Evolutionary conservation across 805 yeast species (phyloP), one percentile per base, ranked within the genome.

Genomic region (Kodamaea leandrae): DNA sequence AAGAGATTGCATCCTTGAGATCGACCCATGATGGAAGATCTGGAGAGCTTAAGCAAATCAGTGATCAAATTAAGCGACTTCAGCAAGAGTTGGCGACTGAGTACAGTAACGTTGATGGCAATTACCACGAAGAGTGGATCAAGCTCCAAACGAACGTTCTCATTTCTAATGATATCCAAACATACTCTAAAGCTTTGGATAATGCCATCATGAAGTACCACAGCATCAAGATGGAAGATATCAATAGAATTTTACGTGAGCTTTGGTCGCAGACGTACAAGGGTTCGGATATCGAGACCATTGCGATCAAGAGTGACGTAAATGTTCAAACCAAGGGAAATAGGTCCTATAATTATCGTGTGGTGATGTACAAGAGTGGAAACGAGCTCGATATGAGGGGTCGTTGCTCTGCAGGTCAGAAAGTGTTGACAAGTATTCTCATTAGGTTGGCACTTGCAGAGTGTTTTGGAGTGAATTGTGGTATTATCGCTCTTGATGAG

Each of bases 321-420:
- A 77, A 77, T 39, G 57, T 64, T 12, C 73, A 66, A 44, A 63
- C 66, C 2, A 70, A 66, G 39, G 77, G 71, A 3, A 77, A 78
- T 30, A 68, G 95, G 43, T 78, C 93, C 1, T 91, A 90, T 60
- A 90, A 91, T 57, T 91, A 91, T 56, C 71, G 97, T 27, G 97
- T 93, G 14, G 96, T 90, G 16, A 93, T 93, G 99, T 81, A 82
- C 44, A 93, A 93, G 58, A 87, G 85, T 54, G 91, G 86, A 44
- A 85, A 82, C 1, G 98, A 93, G 60, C 67, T 93, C 36, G 99
- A 93, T 57, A 93, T 93, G 99, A 76, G 99, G 47, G 99, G 99
- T 0, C 68, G 99, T 43, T 93, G 99, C 60, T 87, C 96, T 1
- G 98, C 99, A 0, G 99, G 99, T 0, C 99, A 93, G 61, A 87